Percentiles rank a stretch among this genome's conserved stretches.
These are phyloP conservation scores for Phytophthora lateralis DNA, from an alignment of 352 stramenopile genomes.

Conservation along the genomic window DNA sequence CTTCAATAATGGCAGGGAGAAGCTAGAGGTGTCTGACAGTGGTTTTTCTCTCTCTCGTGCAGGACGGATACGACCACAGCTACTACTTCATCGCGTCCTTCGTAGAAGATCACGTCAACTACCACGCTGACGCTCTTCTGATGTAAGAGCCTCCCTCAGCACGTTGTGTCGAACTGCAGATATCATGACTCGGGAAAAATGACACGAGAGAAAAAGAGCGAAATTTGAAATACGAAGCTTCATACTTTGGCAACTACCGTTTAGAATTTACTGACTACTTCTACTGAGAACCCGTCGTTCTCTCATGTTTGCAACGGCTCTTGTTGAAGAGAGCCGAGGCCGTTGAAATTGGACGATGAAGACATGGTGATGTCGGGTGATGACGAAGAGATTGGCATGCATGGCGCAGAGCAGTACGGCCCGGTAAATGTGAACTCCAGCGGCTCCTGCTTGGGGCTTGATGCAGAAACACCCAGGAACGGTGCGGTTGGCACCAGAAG, in stretches of 20 bases:
- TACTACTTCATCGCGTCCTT: constrained; percentile 99
- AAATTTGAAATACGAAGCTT: constrained; percentile 29
- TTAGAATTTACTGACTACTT: constrained; percentile 23
- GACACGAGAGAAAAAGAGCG: too few species aligned
- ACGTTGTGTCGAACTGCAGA: not conserved
- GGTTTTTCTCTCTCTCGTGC: constrained; percentile 2
- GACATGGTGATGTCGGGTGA: constrained; percentile 29
- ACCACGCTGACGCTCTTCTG: constrained; percentile 91
- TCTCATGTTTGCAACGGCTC: constrained; percentile 27
- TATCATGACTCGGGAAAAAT: too few species aligned
- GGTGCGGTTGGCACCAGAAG: constrained; percentile 22
- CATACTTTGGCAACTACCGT: constrained; percentile 26
- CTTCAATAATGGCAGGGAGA: not conserved
- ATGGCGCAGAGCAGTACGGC: constrained; percentile 55
- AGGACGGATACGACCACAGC: constrained; percentile 96
- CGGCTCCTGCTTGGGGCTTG: constrained; percentile 19
- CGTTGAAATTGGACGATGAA: constrained; percentile 26
- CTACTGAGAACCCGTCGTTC: constrained; percentile 8
- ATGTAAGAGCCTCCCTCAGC: constrained; percentile 22
- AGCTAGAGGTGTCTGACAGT: not conserved
- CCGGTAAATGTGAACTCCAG: constrained; percentile 33
- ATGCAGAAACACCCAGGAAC: constrained; percentile 40
- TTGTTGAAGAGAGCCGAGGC: constrained; percentile 38
- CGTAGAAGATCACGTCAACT: constrained; percentile 95
- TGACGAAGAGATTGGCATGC: constrained; percentile 26